Conservation (phyloP, 164 flowering plant genomes). For the Chimonanthus salicifolius region DNA sequence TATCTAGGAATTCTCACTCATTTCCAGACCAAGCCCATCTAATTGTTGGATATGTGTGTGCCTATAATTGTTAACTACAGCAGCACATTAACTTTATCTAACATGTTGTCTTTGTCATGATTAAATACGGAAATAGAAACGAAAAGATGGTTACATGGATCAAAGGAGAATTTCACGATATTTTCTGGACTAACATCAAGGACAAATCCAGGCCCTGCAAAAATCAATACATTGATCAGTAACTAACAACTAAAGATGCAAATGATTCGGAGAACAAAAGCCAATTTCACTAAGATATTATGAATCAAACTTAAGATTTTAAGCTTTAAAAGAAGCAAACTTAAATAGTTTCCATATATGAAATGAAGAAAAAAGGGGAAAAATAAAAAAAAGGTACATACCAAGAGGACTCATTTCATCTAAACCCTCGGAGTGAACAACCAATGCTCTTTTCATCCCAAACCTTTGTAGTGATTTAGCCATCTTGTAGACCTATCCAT, state of each 20-base stretch:
- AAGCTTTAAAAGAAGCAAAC: not conserved
- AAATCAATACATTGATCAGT: constrained; percentile 4
- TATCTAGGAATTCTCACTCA: no score
- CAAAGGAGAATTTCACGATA: constrained; percentile 67
- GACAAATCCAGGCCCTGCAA: constrained; percentile 70
- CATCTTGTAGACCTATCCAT: constrained; percentile 74
- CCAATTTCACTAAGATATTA: not conserved
- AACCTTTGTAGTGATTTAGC: constrained; percentile 81
- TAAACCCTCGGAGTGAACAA: constrained; percentile 83
- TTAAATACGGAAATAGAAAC: not conserved
- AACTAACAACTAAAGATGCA: not conserved
- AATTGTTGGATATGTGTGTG: no score
- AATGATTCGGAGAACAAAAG: not conserved
- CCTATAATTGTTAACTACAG: no score
- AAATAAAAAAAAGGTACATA: constrained; percentile 13
- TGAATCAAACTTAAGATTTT: not conserved
- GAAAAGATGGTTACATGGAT: constrained; percentile 52
- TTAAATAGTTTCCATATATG: not conserved
- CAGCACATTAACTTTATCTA: no score
- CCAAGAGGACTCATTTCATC: constrained; percentile 97
- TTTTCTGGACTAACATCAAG: constrained; percentile 74
- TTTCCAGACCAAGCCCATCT: no score
- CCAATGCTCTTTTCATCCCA: constrained; percentile 88
- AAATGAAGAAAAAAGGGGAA: not conserved
- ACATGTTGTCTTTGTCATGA: no score